A percentile compares a stretch with the other conserved stretches of the same genome.
These are phyloP conservation scores for Amaranthus palmeri DNA, from an alignment of 148 eudicot species.

Conservation along the genomic window DNA sequence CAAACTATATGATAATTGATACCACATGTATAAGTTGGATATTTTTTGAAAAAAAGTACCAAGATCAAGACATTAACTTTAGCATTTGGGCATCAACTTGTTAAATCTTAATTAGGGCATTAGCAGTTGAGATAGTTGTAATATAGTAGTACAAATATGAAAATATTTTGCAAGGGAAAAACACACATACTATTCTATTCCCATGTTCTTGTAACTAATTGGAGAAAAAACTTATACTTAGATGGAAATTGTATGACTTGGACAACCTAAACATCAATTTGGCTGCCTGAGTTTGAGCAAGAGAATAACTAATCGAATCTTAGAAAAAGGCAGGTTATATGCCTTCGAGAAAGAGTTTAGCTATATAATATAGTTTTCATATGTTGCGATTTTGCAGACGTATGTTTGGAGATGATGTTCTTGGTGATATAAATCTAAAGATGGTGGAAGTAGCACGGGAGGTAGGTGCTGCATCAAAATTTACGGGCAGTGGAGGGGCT, in stretches of 20 bases:
- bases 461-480: constrained; percentile 89
- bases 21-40: neutral
- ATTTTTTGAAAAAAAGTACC: neutral
- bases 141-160: neutral
- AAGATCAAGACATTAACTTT: neutral
- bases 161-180: neutral
- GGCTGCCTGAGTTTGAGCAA: neutral
- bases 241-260: neutral
- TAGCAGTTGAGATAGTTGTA: neutral
- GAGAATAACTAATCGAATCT: neutral
- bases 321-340: neutral
- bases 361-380: neutral
- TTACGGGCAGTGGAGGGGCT: constrained; percentile 95
- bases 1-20: neutral
- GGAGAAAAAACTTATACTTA: neutral
- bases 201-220: neutral
- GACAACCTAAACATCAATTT: neutral
- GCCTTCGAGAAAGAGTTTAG: neutral
- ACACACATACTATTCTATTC: neutral
- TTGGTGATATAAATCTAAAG: constrained; percentile 71
- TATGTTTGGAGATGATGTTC: constrained; percentile 87
- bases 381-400: constrained; percentile 31
- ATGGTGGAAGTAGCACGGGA: constrained; percentile 80
- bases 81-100: neutral
- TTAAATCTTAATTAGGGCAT: neutral